Conservation (phyloP, 148 eudicot genomes). For the Gaultheria prostrata region DNA sequence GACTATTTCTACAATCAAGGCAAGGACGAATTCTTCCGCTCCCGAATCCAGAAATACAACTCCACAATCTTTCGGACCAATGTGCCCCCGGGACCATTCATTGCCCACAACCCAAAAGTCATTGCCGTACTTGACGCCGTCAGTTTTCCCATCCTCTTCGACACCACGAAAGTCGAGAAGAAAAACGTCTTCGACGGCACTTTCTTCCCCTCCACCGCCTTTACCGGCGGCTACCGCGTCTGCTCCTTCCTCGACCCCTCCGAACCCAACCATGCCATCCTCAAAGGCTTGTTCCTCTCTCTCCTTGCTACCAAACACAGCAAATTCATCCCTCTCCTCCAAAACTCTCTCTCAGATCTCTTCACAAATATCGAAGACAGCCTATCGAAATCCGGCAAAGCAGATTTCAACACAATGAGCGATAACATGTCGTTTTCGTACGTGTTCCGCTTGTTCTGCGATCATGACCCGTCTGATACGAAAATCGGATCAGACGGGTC, state of each 20-base stretch:
- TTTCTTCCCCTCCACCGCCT: slow-evolving; percentile 52
- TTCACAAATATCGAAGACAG: slow-evolving; percentile 39
- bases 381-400: slow-evolving; percentile 18
- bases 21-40: slow-evolving; percentile 43
- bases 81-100: slow-evolving; percentile 74
- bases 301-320: slow-evolving; percentile 23
- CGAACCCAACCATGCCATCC: slow-evolving; percentile 44
- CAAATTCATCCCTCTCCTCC: slow-evolving; percentile 37
- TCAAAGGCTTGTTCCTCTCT: slow-evolving; percentile 37
- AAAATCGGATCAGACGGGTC: slow-evolving; percentile 37
- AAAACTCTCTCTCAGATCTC: slow-evolving; percentile 17
- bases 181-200: slow-evolving; percentile 58
- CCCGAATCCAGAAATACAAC: slow-evolving; percentile 44
- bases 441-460: slow-evolving; percentile 42
- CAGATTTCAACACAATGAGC: slow-evolving; percentile 29
- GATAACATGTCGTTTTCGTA: slow-evolving; percentile 50
- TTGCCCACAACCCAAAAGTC: slow-evolving; percentile 50
- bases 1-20: slow-evolving; percentile 59
- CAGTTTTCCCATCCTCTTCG: slow-evolving; percentile 61
- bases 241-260: slow-evolving; percentile 65
- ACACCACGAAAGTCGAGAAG: slow-evolving; percentile 60
- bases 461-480: slow-evolving; percentile 26
- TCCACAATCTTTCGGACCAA: slow-evolving; percentile 63
- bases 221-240: slow-evolving; percentile 55
- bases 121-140: slow-evolving; percentile 57